Base-by-base conservation (phyloP, 2,329 filamentous ascomycete genomes). In the Xylariaceae sp. region DNA sequence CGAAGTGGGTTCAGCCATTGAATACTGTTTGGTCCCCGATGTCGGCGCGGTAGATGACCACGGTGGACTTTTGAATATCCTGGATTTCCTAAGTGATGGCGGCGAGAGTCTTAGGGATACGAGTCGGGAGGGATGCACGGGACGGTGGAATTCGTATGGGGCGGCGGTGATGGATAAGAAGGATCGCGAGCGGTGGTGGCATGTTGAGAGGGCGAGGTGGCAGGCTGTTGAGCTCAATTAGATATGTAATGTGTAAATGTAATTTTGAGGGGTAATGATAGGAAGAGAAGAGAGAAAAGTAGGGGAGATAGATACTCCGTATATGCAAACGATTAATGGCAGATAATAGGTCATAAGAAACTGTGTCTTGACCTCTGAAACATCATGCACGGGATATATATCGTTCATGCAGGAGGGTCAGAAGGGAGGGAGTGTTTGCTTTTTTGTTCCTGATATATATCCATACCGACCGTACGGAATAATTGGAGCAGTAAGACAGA, bases 11-110 rank as follows among this genome's bases (percentile, higher is more conserved):
- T 87, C 84, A 51, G 73, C 70, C 35, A 85, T 92, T 55, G 68
- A 73, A 15, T 92, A 91, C 67, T 74, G 77, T 47, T 74, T 92
- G 9, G 70, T 75, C 13, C 79, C 88, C 0, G 86, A 89, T 56
- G 65, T 71, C 0, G 83, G 83, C 0, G 81, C 77, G 1, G 75
- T 76, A 1, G 83, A 86, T 61, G 80, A 82, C 35, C 77, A 81
- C 52, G 82, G 84, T 13, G 81, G 82, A 1, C 72, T 87, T 2
- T 75, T 82, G 0, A 79, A 80, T 45, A 72, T 85, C 2, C 69
- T 75, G 4, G 82, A 85, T 55, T 64, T 87, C 13, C 65, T 83
- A 7, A 72, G 73, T 1, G 77, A 79, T 18, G 68, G 74, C 1
- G 81, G 78, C 13, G 82, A 84, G 67, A 74, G 73, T 18, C 63